phyloP scores from a whole-genome alignment of 331 rosid species.

The Telfairia occidentalis region DNA sequence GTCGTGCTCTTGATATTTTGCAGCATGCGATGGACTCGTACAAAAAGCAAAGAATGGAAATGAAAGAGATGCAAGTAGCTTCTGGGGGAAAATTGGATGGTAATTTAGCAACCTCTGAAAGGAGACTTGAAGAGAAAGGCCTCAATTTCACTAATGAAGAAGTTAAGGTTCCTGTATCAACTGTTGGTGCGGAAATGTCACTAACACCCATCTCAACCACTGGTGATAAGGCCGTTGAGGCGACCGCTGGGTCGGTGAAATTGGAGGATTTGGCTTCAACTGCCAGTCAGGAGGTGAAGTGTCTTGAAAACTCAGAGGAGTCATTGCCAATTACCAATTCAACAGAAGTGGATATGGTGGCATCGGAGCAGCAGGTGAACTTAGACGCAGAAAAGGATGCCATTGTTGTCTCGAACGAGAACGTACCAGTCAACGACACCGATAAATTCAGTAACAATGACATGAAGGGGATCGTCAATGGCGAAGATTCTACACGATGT shows the following conservation, averaged over 20 bases:
- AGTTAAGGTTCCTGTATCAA: slow-evolving; percentile 24
- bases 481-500: slow-evolving; percentile 17
- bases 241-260: slow-evolving; percentile 18
- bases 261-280: slow-evolving; percentile 25
- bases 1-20: slow-evolving; percentile 1
- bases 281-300: slow-evolving; percentile 27
- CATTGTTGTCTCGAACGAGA: not conserved
- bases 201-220: slow-evolving; percentile 19
- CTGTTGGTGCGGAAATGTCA: slow-evolving; percentile 25
- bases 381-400: slow-evolving; percentile 24
- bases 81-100: slow-evolving; percentile 29
- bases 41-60: slow-evolving; percentile 52
- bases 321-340: slow-evolving; percentile 14
- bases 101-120: slow-evolving; percentile 24
- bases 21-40: slow-evolving; percentile 73
- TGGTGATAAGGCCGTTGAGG: slow-evolving; percentile 22
- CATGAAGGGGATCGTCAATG: slow-evolving; percentile 11
- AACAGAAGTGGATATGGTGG: slow-evolving; percentile 22
- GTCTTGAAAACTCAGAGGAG: slow-evolving; percentile 27
- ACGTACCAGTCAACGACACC: slow-evolving; percentile 15
- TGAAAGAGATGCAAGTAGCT: slow-evolving; percentile 17
- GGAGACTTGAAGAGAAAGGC: slow-evolving; percentile 26
- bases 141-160: slow-evolving; percentile 21
- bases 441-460: slow-evolving; percentile 14
- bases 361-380: slow-evolving; percentile 18